Percentiles rank a stretch among this genome's conserved stretches.
Evolutionary conservation across 805 yeast species (phyloP).

Genomic region (Sugiyamaella boreocaroliniensis): DNA sequence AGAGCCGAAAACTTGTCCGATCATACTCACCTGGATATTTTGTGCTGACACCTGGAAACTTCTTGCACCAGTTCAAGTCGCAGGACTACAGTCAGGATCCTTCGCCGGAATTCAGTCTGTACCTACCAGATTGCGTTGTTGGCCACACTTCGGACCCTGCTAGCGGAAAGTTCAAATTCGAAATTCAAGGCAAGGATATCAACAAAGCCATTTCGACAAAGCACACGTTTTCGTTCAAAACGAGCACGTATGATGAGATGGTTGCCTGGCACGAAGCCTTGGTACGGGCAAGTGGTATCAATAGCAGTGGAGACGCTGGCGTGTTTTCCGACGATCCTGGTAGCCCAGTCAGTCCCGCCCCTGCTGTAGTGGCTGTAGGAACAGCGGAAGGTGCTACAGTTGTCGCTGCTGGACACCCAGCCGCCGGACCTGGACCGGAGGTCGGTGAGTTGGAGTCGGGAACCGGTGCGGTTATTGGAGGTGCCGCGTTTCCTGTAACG

Average conservation of each 20-base stretch:
- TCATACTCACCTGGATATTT: slow-evolving; percentile 39
- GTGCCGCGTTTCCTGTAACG: background rate
- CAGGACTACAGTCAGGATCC: slow-evolving; percentile 38
- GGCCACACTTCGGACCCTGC: slow-evolving; percentile 31
- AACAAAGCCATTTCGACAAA: slow-evolving; percentile 28
- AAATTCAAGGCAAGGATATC: slow-evolving; percentile 40
- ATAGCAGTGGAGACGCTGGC: slow-evolving; percentile 8
- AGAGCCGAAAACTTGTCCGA: slow-evolving; percentile 39
- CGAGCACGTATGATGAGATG: slow-evolving; percentile 41
- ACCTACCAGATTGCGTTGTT: slow-evolving; percentile 41
- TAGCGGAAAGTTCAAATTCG: slow-evolving; percentile 36
- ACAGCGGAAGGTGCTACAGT: no score
- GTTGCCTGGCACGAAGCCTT: slow-evolving; percentile 41
- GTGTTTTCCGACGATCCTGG: slow-evolving; percentile 13
- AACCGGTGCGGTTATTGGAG: background rate
- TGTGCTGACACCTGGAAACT: slow-evolving; percentile 42
- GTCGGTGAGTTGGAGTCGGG: background rate
- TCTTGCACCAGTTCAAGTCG: slow-evolving; percentile 42
- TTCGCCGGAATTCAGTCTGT: slow-evolving; percentile 41
- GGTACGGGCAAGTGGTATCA: slow-evolving; percentile 17
- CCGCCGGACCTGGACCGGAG: background rate
- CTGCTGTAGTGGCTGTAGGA: no score
- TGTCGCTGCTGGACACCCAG: background rate
- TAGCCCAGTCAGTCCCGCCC: background rate
- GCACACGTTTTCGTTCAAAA: slow-evolving; percentile 36